Conservation (phyloP, 169 alveolate genomes). For the Eimeria brunetti region DNA sequence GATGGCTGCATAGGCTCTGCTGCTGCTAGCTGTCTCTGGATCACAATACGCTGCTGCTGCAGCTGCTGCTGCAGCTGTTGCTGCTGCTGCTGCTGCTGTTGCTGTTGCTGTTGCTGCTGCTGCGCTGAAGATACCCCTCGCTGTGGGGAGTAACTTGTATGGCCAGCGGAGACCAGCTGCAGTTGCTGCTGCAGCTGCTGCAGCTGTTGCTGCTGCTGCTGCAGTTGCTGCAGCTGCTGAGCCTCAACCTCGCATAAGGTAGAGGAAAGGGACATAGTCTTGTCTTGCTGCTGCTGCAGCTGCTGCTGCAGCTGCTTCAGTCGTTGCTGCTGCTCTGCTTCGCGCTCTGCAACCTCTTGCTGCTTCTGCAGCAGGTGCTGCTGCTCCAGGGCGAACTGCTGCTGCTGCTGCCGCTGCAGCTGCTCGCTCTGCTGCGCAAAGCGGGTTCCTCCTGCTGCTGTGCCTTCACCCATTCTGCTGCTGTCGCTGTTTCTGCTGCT, state of each 20-base stretch:
- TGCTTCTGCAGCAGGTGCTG: not conserved
- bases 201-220: slow-evolving; percentile 33
- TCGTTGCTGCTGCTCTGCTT: slow-evolving; percentile 19
- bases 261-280: not conserved
- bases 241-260: not conserved
- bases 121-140: not conserved
- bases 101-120: not conserved
- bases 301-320: not conserved
- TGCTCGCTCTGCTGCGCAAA: no score
- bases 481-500: not conserved
- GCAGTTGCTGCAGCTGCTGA: not conserved
- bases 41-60: not conserved
- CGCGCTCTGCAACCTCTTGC: not conserved
- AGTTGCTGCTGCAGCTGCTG: slow-evolving; percentile 30
- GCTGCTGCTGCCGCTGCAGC: not conserved
- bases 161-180: not conserved
- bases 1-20: slow-evolving; percentile 26
- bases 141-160: no score
- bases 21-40: not conserved
- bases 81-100: not conserved
- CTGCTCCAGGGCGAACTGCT: not conserved
- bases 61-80: not conserved
- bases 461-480: not conserved
- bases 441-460: not conserved
- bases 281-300: slow-evolving; percentile 8